These are phyloP conservation scores for Sicyos edulis DNA, from an alignment of 306 rosid species.

Conservation along the genomic window DNA sequence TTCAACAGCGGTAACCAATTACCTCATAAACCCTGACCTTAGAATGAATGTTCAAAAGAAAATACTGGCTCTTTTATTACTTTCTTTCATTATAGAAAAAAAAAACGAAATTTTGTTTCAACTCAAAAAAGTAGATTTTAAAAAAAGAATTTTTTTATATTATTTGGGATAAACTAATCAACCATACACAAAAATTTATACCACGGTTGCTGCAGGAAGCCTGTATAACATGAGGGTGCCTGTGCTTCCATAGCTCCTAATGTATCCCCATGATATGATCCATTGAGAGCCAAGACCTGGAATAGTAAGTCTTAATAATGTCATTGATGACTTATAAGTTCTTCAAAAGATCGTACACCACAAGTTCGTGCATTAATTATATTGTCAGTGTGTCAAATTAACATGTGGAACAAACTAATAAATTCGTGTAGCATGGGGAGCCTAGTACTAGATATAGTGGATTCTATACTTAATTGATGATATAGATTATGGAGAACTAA, in stretches of 20 bases:
- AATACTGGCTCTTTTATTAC: not conserved
- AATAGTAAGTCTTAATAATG: slow-evolving; percentile 26
- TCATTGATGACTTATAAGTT: slow-evolving; percentile 9
- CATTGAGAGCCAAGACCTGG: slow-evolving; percentile 82
- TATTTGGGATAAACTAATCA: not conserved
- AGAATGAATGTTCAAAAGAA: slow-evolving; percentile 2
- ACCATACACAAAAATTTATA: slow-evolving; percentile 22
- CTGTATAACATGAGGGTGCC: slow-evolving; percentile 90
- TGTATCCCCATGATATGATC: slow-evolving; percentile 96
- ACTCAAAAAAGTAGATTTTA: not conserved
- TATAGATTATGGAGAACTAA: not conserved
- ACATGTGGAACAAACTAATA: not conserved
- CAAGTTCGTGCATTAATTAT: not conserved
- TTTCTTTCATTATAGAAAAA: not conserved
- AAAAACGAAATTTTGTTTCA: not conserved
- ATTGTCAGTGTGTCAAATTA: not conserved
- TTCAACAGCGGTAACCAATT: not conserved
- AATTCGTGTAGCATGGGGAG: not conserved
- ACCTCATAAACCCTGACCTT: not conserved
- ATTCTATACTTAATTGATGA: not conserved
- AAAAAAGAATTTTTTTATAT: not conserved
- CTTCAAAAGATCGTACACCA: not conserved
- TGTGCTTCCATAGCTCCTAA: slow-evolving; percentile 99
- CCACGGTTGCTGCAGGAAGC: slow-evolving; percentile 99
- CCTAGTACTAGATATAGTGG: not conserved